Percentiles rank a stretch among this genome's conserved stretches.
Evolutionary conservation across 1,139 yeast genomes (phyloP).

Genomic region (Insectozyma bohioensis): DNA sequence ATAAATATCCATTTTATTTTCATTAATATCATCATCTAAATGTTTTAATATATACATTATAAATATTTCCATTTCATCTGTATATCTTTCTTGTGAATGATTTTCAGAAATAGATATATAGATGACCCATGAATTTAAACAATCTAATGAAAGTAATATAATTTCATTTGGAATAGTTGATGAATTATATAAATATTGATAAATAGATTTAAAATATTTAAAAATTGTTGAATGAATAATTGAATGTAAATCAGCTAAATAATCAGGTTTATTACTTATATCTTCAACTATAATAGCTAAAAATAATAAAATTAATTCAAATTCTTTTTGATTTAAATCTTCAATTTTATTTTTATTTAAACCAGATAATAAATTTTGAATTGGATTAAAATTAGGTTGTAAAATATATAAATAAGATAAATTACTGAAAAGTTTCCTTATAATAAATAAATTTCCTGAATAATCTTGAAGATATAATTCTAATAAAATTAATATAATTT

Average conservation of each 20-base stretch:
- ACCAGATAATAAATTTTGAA: constrained; percentile 1
- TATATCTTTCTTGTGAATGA: constrained; percentile 35
- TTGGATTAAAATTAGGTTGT: constrained; percentile 20
- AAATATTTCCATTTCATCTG: constrained; percentile 18
- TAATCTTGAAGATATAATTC: constrained; percentile 8
- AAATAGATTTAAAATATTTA: constrained; percentile 8
- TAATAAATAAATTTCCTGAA: constrained; percentile 22
- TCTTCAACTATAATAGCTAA: constrained; percentile 61
- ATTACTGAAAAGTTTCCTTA: constrained; percentile 48
- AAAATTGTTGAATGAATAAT: constrained; percentile 14
- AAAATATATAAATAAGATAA: constrained; percentile 50
- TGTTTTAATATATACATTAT: constrained; percentile 21
- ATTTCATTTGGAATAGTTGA: constrained; percentile 4
- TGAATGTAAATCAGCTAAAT: constrained; percentile 12
- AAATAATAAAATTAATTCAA: constrained; percentile 24
- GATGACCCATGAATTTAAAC: constrained; percentile 35
- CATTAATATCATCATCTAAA: constrained; percentile 16
- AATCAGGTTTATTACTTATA: constrained; percentile 33
- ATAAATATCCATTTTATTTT: constrained; percentile 20
- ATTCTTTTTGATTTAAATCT: constrained; percentile 6
- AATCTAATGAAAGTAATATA: constrained; percentile 24
- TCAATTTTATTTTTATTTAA: background rate
- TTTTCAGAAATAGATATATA: constrained; percentile 36
- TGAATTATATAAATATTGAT: constrained; percentile 7
- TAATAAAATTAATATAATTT: constrained; percentile 7